Base-by-base conservation (phyloP, 495 filamentous ascomycete species). In the Daldinia decipiens region DNA sequence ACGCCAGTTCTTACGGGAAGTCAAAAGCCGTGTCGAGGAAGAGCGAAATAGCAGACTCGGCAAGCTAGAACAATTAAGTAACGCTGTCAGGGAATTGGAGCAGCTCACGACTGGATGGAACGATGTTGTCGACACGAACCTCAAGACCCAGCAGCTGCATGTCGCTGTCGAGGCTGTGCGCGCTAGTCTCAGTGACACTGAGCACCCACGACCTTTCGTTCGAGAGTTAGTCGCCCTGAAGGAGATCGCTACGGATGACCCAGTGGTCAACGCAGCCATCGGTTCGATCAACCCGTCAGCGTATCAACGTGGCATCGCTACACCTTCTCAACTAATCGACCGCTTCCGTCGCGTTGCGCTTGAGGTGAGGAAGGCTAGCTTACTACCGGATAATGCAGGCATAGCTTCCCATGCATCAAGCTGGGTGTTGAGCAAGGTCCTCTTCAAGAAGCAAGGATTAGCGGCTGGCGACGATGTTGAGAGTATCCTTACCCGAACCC, bases 81-180 rank as follows among this genome's bases (percentile, higher is more conserved):
- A 85, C 26, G 88, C 88, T 38, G 90, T 99, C 50, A 82, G 81
- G 24, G 91, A 95, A 65, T 88, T 99, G 2, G 93, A 97, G 81
- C 87, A 89, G 72, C 87, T 98, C 39, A 95, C 93, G 11, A 84
- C 87, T 11, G 89, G 90, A 66, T 97, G 92, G 92, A 93, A 91
- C 78, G 86, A 89, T 6, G 92, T 98, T 24, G 89, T 99, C 27
- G 93, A 97, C 76, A 83, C 86, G 54, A 97, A 94, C 81, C 87
- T 98, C 60, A 91, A 91, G 80, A 98, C 96, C 5, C 95, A 99
- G 81, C 92, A 98, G 78, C 88, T 98, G 15, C 92, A 95, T 76
- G 93, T 98, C 40, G 95, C 95, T 4, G 91, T 98, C 29, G 96
- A 99, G 71, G 93, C 95, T 39, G 93, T 99, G 5, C 91, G 92